A percentile compares a stretch with the other conserved stretches of the same genome.
These are phyloP conservation scores for Aspergillus arachidicola DNA, from an alignment of 2,329 filamentous ascomycete species.

Conservation along the genomic window DNA sequence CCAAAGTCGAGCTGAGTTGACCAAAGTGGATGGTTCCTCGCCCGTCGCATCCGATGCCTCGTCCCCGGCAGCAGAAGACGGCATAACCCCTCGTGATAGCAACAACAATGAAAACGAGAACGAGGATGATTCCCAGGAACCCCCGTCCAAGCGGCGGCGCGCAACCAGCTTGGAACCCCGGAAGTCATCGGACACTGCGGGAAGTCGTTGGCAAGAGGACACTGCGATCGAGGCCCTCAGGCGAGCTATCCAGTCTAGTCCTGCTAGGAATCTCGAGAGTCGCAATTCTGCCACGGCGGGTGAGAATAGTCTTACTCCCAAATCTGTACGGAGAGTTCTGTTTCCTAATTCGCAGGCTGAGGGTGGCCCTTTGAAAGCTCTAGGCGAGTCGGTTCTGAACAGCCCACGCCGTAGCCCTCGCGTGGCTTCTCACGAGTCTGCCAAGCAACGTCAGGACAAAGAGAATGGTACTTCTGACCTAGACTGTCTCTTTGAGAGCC, in stretches of 20 bases:
- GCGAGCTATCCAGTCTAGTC: slow-evolving; percentile 64
- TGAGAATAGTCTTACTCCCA: slow-evolving; percentile 58
- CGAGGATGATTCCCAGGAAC: slow-evolving; percentile 33
- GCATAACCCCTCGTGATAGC: slow-evolving; percentile 30
- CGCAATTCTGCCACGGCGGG: slow-evolving; percentile 43
- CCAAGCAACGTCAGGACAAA: slow-evolving; percentile 54
- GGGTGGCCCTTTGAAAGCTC: slow-evolving; percentile 36
- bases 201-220: slow-evolving; percentile 39
- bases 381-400: slow-evolving; percentile 43
- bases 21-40: slow-evolving; percentile 40
- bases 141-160: slow-evolving; percentile 45
- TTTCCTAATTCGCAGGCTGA: slow-evolving; percentile 45
- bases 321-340: slow-evolving; percentile 51
- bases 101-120: slow-evolving; percentile 32
- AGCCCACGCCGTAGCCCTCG: slow-evolving; percentile 54
- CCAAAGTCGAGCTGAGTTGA: slow-evolving; percentile 33
- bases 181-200: slow-evolving; percentile 35
- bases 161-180: slow-evolving; percentile 52
- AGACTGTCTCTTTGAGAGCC: slow-evolving; percentile 68
- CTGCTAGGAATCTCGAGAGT: slow-evolving; percentile 53
- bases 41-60: slow-evolving; percentile 42
- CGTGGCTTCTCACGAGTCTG: slow-evolving; percentile 36
- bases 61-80: slow-evolving; percentile 40
- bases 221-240: slow-evolving; percentile 50
- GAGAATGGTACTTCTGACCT: slow-evolving; percentile 60